These are phyloP conservation scores for Discostella stelligeroides DNA, from an alignment of 108 stramenopile species.

Conservation along the genomic window DNA sequence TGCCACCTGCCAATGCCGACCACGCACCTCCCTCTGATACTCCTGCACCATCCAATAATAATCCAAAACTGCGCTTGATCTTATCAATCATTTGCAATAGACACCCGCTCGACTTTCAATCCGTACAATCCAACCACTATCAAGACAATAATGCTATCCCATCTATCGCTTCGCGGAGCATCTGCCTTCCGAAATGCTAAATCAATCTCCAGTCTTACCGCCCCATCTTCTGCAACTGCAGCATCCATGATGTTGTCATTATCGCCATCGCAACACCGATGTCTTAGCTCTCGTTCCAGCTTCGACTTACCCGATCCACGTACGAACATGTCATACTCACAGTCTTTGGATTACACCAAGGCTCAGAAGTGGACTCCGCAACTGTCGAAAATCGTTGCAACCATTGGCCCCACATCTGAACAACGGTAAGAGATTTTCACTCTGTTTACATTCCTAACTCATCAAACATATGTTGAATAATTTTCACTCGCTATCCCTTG, in stretches of 20 bases:
- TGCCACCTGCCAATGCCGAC: no score
- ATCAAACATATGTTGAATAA: no score
- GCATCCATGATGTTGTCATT: not conserved
- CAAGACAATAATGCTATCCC: constrained; percentile 1
- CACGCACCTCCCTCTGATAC: no score
- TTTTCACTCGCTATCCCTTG: no score
- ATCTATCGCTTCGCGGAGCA: constrained; percentile 3
- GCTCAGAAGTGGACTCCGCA: constrained; percentile 53
- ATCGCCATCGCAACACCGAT: not conserved
- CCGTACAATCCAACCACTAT: no score
- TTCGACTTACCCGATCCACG: constrained; percentile 52
- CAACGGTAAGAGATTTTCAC: constrained; percentile 58
- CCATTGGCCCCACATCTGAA: constrained; percentile 94
- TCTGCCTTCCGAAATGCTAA: not conserved
- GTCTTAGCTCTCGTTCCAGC: constrained; percentile 22
- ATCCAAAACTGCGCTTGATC: no score
- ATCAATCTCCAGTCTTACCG: not conserved
- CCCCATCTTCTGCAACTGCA: not conserved
- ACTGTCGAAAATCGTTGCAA: constrained; percentile 92
- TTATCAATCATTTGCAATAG: no score
- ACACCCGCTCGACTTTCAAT: no score
- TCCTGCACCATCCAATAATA: no score
- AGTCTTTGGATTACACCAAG: constrained; percentile 32
- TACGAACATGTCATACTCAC: constrained; percentile 43
- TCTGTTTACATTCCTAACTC: no score